A percentile compares a stretch with the other conserved stretches of the same genome.
Conservation (phyloP, 768 basidiomycete species). For the Tylopilus intermedius region DNA sequence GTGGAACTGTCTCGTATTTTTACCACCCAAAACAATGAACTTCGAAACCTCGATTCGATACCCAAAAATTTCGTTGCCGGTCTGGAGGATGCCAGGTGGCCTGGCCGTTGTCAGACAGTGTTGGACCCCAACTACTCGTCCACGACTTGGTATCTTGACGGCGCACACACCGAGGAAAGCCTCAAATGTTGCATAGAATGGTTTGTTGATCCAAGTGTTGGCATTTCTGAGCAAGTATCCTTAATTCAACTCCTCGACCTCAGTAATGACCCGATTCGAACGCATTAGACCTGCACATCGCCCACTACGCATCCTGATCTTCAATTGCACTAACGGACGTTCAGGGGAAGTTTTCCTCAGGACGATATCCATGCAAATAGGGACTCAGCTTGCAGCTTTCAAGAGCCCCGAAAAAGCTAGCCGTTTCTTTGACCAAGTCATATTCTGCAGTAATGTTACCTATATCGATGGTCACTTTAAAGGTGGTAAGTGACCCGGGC, state of each 20-base stretch:
- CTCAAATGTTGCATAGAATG: slow-evolving; percentile 82
- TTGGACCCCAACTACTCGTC: slow-evolving; percentile 47
- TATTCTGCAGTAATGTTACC: slow-evolving; percentile 96
- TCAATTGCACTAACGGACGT: slow-evolving; percentile 93
- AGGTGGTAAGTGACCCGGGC: slow-evolving; percentile 55
- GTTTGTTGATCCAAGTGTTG: slow-evolving; percentile 66
- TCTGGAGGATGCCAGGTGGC: slow-evolving; percentile 74
- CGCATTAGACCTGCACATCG: slow-evolving; percentile 11
- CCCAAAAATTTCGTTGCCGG: slow-evolving; percentile 54
- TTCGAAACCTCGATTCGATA: slow-evolving; percentile 29
- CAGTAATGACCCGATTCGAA: slow-evolving; percentile 2
- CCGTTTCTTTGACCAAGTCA: slow-evolving; percentile 73
- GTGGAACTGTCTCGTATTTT: slow-evolving; percentile 67
- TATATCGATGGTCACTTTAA: slow-evolving; percentile 87
- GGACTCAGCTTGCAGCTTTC: slow-evolving; percentile 41
- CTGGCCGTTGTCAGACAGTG: slow-evolving; percentile 89
- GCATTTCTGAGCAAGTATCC: slow-evolving; percentile 34
- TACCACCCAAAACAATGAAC: slow-evolving; percentile 35
- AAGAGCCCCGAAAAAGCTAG: slow-evolving; percentile 34
- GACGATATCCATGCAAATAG: slow-evolving; percentile 50
- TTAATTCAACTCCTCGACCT: not conserved
- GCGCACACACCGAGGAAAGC: slow-evolving; percentile 92
- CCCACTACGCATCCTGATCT: slow-evolving; percentile 63
- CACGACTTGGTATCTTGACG: slow-evolving; percentile 88
- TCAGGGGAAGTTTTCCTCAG: slow-evolving; percentile 70